phyloP scores from a whole-genome alignment of 2,329 filamentous ascomycete genomes.

The Emmonsiellopsis sp. region DNA sequence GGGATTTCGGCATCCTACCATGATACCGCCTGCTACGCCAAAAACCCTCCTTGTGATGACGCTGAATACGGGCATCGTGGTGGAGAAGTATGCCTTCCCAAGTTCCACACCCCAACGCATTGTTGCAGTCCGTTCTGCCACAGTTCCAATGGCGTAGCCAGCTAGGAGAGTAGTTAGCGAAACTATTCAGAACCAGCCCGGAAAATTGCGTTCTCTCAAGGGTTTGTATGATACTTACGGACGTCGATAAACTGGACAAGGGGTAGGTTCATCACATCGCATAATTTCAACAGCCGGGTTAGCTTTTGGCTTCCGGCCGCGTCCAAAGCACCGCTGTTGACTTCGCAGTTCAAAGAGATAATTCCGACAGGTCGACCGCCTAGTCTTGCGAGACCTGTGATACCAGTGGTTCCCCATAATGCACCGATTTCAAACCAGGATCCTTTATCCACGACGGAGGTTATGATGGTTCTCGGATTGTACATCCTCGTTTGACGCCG shows the following conservation, averaged over 20 bases:
- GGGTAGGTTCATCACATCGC: conserved; percentile 57
- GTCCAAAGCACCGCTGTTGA: conserved; percentile 53
- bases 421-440: conserved; percentile 58
- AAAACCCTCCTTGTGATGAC: conserved; percentile 54
- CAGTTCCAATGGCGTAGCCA: conserved; percentile 55
- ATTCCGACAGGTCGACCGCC: conserved; percentile 51
- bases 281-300: conserved; percentile 51
- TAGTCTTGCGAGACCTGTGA: conserved; percentile 52
- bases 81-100: conserved; percentile 53
- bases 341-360: conserved; percentile 52
- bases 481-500: conserved; percentile 52
- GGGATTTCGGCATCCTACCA: conserved; percentile 55
- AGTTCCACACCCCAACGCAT: conserved; percentile 58
- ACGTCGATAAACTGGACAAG: conserved; percentile 56
- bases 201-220: background rate
- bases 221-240: conserved; percentile 27
- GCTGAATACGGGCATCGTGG: conserved; percentile 54
- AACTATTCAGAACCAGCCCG: background rate
- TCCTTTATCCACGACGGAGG: conserved; percentile 45
- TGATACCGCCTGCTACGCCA: conserved; percentile 56
- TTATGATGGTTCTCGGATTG: conserved; percentile 49
- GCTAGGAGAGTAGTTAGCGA: conserved; percentile 21
- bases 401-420: conserved; percentile 54
- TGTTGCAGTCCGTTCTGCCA: conserved; percentile 53
- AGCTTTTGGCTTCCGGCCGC: conserved; percentile 54